These are phyloP conservation scores for Mediolabrus comicus DNA, from an alignment of 108 stramenopile species.

Conservation along the genomic window DNA sequence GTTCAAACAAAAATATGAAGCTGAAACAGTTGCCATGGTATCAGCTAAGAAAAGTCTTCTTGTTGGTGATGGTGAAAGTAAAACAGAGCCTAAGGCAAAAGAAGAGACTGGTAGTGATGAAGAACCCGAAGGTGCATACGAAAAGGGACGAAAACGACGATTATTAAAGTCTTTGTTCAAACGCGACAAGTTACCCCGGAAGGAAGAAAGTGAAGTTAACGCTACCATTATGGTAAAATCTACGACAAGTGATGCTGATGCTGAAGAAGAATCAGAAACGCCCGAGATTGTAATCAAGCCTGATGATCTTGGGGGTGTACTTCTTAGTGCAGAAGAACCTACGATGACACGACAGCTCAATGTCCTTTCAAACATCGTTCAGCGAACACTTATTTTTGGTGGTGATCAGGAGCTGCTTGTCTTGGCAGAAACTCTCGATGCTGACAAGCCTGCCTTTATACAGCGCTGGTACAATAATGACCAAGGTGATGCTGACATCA, in stretches of 20 bases:
- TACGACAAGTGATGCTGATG: slow-evolving; percentile 2
- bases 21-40: slow-evolving; percentile 21
- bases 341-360: slow-evolving; percentile 88
- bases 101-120: not conserved
- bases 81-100: slow-evolving; percentile 18
- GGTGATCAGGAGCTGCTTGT: slow-evolving; percentile 81
- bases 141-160: slow-evolving; percentile 14
- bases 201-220: slow-evolving; percentile 2
- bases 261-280: slow-evolving; percentile 25
- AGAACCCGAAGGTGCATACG: slow-evolving; percentile 6
- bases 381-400: slow-evolving; percentile 77
- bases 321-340: slow-evolving; percentile 73
- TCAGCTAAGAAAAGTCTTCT: slow-evolving; percentile 23
- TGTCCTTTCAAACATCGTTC: slow-evolving; percentile 77
- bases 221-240: not conserved
- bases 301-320: slow-evolving; percentile 72
- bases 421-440: slow-evolving; percentile 75
- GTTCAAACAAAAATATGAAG: slow-evolving; percentile 12
- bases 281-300: slow-evolving; percentile 22
- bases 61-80: slow-evolving; percentile 1
- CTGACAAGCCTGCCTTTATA: slow-evolving; percentile 70
- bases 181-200: not conserved
- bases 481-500: slow-evolving; percentile 6
- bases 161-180: slow-evolving; percentile 10
- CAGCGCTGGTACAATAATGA: slow-evolving; percentile 80